Conservation (phyloP, 1,284 basidiomycete genomes). For the Malassezia globosa region DNA sequence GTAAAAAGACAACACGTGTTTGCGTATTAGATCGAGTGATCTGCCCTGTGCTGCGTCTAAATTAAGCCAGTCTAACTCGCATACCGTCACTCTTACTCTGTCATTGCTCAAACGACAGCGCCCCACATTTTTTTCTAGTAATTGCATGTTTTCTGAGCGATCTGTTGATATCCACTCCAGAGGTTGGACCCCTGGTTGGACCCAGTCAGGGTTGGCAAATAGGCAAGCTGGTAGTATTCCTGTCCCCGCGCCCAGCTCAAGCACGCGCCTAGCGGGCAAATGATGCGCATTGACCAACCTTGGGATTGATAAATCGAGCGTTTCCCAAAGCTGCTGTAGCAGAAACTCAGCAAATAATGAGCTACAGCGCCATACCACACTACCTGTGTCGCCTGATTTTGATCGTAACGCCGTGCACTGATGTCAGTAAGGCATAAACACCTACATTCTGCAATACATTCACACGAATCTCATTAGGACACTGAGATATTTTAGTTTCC, state of each 20-base stretch:
- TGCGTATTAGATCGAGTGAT: not conserved
- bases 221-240: slow-evolving; percentile 31
- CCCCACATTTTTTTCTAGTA: slow-evolving; percentile 27
- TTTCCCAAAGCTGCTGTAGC: slow-evolving; percentile 6
- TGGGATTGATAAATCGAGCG: not conserved
- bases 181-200: not conserved
- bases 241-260: slow-evolving; percentile 42
- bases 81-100: not conserved
- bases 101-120: not conserved
- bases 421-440: slow-evolving; percentile 12
- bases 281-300: slow-evolving; percentile 12
- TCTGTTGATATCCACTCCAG: slow-evolving; percentile 36
- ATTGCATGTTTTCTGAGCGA: slow-evolving; percentile 23
- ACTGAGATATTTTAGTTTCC: not conserved
- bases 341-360: slow-evolving; percentile 20
- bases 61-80: slow-evolving; percentile 12
- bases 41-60: not conserved
- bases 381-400: slow-evolving; percentile 33
- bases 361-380: slow-evolving; percentile 37
- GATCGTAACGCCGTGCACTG: slow-evolving; percentile 33
- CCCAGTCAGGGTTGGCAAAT: slow-evolving; percentile 6
- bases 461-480: not conserved
- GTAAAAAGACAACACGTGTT: not conserved
- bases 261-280: slow-evolving; percentile 16
- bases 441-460: slow-evolving; percentile 2